Conservation (phyloP, 169 alveolate genomes). For the Babesia caballi region DNA sequence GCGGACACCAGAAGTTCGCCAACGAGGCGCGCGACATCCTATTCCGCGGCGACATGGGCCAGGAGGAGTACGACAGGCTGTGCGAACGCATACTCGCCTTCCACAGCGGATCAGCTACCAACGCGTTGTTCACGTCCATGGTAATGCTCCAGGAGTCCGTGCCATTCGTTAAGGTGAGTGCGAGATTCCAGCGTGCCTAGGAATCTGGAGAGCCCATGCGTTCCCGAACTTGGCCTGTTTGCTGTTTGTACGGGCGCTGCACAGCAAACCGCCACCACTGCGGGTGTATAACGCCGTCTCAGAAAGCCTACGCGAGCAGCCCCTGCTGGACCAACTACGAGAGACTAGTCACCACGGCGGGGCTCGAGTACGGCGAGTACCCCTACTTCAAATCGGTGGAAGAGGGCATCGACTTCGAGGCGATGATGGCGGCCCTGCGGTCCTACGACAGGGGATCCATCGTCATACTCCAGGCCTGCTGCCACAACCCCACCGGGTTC, state of each 20-base stretch:
- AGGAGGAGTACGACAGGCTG: slow-evolving; percentile 35
- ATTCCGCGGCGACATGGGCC: slow-evolving; percentile 19
- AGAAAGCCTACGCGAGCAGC: slow-evolving; percentile 52
- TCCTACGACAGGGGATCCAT: slow-evolving; percentile 30
- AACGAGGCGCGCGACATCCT: slow-evolving; percentile 48
- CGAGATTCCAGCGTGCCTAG: too few species aligned
- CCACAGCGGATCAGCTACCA: slow-evolving; percentile 53
- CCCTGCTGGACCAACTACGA: slow-evolving; percentile 63
- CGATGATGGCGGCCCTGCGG: neutral
- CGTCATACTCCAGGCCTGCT: slow-evolving; percentile 44
- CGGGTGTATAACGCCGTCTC: too few species aligned
- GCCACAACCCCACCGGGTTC: slow-evolving; percentile 66
- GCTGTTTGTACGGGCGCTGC: too few species aligned
- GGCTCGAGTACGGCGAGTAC: slow-evolving; percentile 48
- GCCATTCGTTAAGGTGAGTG: slow-evolving; percentile 34
- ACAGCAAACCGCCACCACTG: too few species aligned
- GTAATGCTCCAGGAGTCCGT: slow-evolving; percentile 21
- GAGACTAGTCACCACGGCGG: slow-evolving; percentile 29
- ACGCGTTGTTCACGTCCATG: slow-evolving; percentile 37
- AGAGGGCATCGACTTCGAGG: slow-evolving; percentile 44
- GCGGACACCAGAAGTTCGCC: slow-evolving; percentile 50
- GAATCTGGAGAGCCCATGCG: too few species aligned
- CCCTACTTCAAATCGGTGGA: slow-evolving; percentile 43
- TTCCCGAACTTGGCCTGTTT: too few species aligned
- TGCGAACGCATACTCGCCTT: slow-evolving; percentile 35